Evolutionary conservation across 129 eudicot genomes (phyloP).

Genomic region (Dittrichia graveolens): DNA sequence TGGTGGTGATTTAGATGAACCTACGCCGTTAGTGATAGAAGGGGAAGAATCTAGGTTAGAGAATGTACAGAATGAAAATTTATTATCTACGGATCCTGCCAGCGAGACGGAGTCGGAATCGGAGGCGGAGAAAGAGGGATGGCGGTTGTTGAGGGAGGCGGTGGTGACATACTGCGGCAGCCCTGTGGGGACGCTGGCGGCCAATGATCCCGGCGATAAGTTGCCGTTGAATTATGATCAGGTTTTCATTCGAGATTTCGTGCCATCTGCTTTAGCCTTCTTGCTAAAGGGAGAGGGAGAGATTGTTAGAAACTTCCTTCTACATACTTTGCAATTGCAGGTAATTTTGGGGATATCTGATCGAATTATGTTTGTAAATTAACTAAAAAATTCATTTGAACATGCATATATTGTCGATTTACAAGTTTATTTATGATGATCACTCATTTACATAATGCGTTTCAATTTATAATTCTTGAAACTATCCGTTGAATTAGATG

Average conservation of each 20-base stretch:
- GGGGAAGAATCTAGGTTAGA: slow-evolving; percentile 13
- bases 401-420: not conserved
- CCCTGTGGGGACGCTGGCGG: slow-evolving; percentile 90
- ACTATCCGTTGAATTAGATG: not conserved
- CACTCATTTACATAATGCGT: not conserved
- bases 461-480: too few relatives aligned
- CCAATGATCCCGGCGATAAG: slow-evolving; percentile 75
- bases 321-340: slow-evolving; percentile 91
- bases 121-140: slow-evolving; percentile 77
- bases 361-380: not conserved
- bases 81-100: not conserved
- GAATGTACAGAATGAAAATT: slow-evolving; percentile 16
- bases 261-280: slow-evolving; percentile 89
- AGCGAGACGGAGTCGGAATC: slow-evolving; percentile 61
- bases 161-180: slow-evolving; percentile 82
- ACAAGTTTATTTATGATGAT: not conserved
- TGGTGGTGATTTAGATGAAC: slow-evolving; percentile 61
- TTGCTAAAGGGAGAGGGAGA: slow-evolving; percentile 89
- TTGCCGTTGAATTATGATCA: slow-evolving; percentile 90
- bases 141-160: slow-evolving; percentile 76
- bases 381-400: not conserved
- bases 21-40: slow-evolving; percentile 58
- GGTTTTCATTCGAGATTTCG: slow-evolving; percentile 84
- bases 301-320: slow-evolving; percentile 82
- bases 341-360: slow-evolving; percentile 28